Conservation (phyloP, 176 grass and related monocot genomes). For the Avena insularis region DNA sequence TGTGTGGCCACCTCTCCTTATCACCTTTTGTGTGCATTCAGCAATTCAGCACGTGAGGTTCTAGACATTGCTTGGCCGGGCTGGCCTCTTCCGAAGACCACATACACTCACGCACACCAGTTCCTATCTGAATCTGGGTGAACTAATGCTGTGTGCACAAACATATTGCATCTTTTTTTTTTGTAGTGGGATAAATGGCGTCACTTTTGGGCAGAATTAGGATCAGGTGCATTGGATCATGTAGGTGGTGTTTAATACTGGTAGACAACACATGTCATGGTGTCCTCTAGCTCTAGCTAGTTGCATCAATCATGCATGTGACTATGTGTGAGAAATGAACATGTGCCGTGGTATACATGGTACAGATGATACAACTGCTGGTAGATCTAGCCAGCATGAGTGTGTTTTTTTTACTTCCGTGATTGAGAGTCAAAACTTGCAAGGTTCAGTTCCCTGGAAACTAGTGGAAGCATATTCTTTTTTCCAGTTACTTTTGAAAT, state of each 20-base stretch:
- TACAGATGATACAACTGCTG: neutral
- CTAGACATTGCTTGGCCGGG: conserved; percentile 43
- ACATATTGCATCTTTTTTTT: conserved; percentile 17
- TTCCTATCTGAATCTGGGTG: conserved; percentile 28
- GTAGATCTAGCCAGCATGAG: neutral
- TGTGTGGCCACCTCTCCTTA: neutral
- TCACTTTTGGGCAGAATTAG: conserved; percentile 14
- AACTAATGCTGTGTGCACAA: neutral
- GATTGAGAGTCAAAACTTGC: conserved; percentile 6
- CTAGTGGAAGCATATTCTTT: conserved; percentile 4
- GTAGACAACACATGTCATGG: neutral
- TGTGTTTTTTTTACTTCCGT: neutral
- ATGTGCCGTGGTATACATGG: neutral
- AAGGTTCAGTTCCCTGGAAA: neutral
- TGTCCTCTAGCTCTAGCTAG: neutral
- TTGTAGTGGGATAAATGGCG: neutral
- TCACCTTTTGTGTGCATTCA: neutral
- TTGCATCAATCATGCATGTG: conserved; percentile 5
- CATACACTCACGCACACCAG: conserved; percentile 22
- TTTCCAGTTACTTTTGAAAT: neutral
- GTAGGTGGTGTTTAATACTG: neutral
- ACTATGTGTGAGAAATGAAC: conserved; percentile 7
- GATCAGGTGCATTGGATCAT: conserved; percentile 50
- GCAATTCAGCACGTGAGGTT: conserved; percentile 58
- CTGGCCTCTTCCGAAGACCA: conserved; percentile 13